phyloP scores from a whole-genome alignment of 2,329 filamentous ascomycete species.

The Neonectria punicea region DNA sequence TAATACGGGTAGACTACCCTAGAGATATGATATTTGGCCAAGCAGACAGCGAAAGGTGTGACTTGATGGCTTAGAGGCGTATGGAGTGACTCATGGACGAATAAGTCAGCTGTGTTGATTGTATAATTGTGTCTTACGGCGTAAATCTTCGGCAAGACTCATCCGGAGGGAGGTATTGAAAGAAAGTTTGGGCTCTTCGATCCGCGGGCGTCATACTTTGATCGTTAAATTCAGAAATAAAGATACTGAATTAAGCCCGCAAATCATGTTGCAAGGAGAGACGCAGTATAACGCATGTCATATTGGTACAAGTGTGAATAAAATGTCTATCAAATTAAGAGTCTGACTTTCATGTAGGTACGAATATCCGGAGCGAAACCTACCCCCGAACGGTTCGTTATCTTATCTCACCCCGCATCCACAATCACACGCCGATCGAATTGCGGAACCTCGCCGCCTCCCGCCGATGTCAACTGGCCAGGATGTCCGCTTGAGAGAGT shows the following conservation, averaged over 20 bases:
- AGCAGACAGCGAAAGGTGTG: background rate
- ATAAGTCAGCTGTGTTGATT: background rate
- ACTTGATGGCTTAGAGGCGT: background rate
- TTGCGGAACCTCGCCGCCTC: background rate
- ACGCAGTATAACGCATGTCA: no score
- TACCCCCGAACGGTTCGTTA: background rate
- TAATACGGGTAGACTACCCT: constrained; percentile 18
- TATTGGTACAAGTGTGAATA: no score
- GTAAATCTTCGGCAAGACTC: background rate
- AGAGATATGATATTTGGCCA: background rate
- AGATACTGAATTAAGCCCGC: background rate
- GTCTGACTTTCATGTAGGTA: background rate
- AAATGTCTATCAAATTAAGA: background rate
- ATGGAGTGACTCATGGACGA: background rate
- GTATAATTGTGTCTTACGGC: background rate
- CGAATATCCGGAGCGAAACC: background rate
- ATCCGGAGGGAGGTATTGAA: no score
- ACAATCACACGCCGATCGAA: background rate
- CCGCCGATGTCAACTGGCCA: background rate
- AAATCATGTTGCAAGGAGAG: background rate
- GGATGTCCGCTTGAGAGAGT: background rate
- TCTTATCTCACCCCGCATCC: constrained; percentile 3
- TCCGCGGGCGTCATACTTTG: no score
- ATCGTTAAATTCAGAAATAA: background rate
- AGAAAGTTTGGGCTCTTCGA: no score